Percentiles rank a stretch among this genome's conserved stretches.
Conservation (phyloP, 257 asterid genomes). For the Przewalskia tangutica region DNA sequence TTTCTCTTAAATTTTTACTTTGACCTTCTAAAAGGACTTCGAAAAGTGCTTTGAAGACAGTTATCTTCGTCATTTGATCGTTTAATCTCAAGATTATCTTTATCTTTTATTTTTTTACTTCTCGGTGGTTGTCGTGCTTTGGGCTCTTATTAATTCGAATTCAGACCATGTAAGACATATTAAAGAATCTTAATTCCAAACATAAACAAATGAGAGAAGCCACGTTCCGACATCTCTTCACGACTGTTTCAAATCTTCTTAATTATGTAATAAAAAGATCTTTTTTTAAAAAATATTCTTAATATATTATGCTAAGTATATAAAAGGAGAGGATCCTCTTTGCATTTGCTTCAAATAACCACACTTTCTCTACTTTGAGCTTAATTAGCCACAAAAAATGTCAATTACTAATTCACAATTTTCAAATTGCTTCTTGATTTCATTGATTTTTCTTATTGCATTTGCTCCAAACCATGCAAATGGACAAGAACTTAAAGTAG, state of each 20-base stretch:
- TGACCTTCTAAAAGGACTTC: no score
- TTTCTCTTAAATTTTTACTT: no score
- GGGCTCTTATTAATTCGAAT: no score
- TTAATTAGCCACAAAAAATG: constrained; percentile 4
- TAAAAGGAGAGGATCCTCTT: background rate
- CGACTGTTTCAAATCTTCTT: background rate
- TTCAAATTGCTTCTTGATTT: background rate
- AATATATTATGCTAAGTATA: background rate
- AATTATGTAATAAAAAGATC: background rate
- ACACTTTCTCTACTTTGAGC: background rate
- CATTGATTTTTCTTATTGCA: constrained; percentile 5
- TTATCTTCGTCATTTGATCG: no score
- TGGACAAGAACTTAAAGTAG: constrained; percentile 19
- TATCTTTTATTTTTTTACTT: no score
- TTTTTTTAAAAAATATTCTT: background rate
- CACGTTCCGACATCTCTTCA: background rate
- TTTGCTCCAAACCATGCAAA: constrained; percentile 15
- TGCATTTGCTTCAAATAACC: background rate
- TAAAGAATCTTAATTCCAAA: background rate
- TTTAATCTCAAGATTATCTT: no score
- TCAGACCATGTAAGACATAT: no score
- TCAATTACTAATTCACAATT: background rate
- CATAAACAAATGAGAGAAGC: background rate
- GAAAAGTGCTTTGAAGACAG: no score
- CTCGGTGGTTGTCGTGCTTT: no score